Evolutionary conservation across 768 basidiomycete genomes (phyloP).

Genomic region (Termitomyces sp.): DNA sequence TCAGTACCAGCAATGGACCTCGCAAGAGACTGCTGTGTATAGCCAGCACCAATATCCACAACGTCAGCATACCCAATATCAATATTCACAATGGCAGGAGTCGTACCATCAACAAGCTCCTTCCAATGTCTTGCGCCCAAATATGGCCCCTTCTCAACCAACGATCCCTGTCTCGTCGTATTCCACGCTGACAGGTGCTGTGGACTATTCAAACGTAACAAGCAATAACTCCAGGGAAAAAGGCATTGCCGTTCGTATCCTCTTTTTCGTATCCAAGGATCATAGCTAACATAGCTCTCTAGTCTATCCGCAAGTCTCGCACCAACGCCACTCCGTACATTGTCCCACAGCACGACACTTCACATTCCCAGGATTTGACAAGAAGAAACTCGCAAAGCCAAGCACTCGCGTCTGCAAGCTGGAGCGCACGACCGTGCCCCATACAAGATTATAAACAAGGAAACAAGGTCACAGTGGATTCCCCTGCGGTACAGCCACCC

Average conservation of each 20-base stretch:
- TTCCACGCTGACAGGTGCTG: conserved; percentile 19
- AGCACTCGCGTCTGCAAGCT: conserved; percentile 5
- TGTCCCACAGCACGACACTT: conserved; percentile 11
- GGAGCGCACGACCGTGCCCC: conserved; percentile 3
- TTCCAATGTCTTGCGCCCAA: conserved; percentile 7
- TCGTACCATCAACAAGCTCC: not conserved
- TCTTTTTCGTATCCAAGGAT: not conserved
- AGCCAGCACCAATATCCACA: not conserved
- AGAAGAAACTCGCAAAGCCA: conserved; percentile 12
- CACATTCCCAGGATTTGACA: conserved; percentile 9
- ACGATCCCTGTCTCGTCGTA: conserved; percentile 15
- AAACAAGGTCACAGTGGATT: not conserved
- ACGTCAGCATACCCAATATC: not conserved
- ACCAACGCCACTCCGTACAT: conserved; percentile 5
- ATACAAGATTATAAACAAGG: conserved; percentile 5
- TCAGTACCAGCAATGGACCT: conserved; percentile 9
- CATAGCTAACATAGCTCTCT: conserved; percentile 1
- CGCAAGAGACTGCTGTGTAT: conserved; percentile 1
- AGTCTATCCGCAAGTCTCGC: conserved; percentile 11
- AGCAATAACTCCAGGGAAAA: conserved; percentile 3
- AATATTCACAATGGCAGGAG: not conserved
- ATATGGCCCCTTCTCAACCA: conserved; percentile 1
- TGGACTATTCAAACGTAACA: conserved; percentile 9
- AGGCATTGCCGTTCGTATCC: conserved; percentile 8
- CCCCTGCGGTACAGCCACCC: not conserved